A percentile compares a stretch with the other conserved stretches of the same genome.
These are phyloP conservation scores for Ustanciosporium gigantosporum DNA, from an alignment of 1,284 basidiomycete genomes.

Conservation along the genomic window DNA sequence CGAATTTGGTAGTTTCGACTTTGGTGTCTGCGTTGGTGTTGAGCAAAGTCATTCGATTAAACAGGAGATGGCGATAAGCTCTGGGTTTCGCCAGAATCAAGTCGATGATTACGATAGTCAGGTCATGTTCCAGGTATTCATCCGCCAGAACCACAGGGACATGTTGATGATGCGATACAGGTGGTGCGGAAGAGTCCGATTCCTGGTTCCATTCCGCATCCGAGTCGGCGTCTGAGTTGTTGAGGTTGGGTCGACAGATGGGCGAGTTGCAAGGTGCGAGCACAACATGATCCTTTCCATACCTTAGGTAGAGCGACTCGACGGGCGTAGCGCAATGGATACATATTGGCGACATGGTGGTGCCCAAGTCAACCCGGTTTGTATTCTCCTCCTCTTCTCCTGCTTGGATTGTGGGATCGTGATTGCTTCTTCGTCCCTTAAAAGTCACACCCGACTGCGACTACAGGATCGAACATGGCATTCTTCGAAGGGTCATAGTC, in stretches of 20 bases:
- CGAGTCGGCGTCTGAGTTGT: neutral
- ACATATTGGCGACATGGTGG: conserved; percentile 45
- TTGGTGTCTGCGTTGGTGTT: neutral
- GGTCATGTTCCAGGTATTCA: conserved; percentile 85
- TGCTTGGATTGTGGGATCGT: too few species aligned
- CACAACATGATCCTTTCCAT: conserved; percentile 31
- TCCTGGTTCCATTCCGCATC: too few species aligned
- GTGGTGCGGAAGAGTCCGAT: conserved; percentile 58
- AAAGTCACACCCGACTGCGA: too few species aligned
- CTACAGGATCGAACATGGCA: too few species aligned
- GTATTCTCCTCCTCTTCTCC: too few species aligned
- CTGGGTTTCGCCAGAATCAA: conserved; percentile 82
- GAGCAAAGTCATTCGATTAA: conserved; percentile 67
- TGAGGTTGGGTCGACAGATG: conserved; percentile 1
- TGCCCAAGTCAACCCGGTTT: too few species aligned
- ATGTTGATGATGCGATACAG: neutral
- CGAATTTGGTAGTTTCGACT: too few species aligned
- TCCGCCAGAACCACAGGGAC: conserved; percentile 69
- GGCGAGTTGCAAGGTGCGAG: conserved; percentile 17
- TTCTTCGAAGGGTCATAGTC: too few species aligned
- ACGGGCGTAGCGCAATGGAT: conserved; percentile 31
- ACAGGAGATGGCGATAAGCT: conserved; percentile 86
- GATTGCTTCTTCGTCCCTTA: too few species aligned
- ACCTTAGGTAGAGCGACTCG: conserved; percentile 29
- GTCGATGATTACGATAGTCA: conserved; percentile 76